Base-by-base conservation (phyloP, 1,284 basidiomycete genomes). In the Butyriboletus regius region DNA sequence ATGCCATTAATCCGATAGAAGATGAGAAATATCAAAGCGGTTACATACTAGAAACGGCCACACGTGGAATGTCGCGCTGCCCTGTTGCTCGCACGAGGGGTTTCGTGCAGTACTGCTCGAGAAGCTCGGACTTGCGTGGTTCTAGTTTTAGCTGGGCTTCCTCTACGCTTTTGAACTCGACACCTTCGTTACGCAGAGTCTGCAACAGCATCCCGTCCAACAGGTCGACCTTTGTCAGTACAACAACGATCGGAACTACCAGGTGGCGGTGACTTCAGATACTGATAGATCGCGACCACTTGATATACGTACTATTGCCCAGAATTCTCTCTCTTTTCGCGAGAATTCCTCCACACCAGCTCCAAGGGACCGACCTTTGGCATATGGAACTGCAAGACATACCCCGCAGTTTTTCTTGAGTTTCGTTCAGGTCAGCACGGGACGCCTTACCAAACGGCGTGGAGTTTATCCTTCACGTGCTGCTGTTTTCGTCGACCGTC, bases 291-390 rank as follows among this genome's bases (percentile, higher is more conserved):
- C 7, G 5, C 8, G 9, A 28, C 1, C 0, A 18, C 13, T 9
- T 22, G 5, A 14, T 6, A 17, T 15, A 44, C 43, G 38, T 3
- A 44, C 43, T 28, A 18, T 43, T 14, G 2, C 43, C 43, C 12
- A 43, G 38, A 14, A 44, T 44, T 18, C 7, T 4, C 17, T 15
- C 26, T 14, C 24, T 44, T 44, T 7, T 26, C 38, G 22, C 13
- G 43, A 24, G 43, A 44, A 44, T 15, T 44, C 38, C 24, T 44
- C 37, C 43, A 44, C 43, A 14, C 43, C 43, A 18, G 43, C 43
- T 18, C 43, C 43, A 14, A 44, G 37, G 13, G 43, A 13, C 1
- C 37, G n/a, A 15, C 38, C 43, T 13, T 18, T 18, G 22, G 37
- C 38, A 26, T 15, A 44, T 3, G 43, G 43, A 24, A 44, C 43